These are phyloP conservation scores for Zygoascus ofunaensis DNA, from an alignment of 805 yeast species.

Conservation along the genomic window DNA sequence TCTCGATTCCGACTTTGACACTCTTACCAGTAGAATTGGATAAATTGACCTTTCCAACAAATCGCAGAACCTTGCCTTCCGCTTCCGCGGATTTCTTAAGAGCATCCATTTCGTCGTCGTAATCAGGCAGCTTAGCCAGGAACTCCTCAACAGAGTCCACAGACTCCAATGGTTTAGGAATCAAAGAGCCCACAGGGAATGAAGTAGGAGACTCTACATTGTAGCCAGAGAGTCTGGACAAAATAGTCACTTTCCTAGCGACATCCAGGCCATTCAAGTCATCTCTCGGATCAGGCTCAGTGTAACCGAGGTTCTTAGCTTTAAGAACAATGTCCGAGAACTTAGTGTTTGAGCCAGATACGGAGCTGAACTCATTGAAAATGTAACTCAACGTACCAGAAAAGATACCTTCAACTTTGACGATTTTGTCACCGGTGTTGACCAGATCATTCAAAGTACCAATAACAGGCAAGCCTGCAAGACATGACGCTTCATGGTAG, in stretches of 20 bases:
- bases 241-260: conserved; percentile 94
- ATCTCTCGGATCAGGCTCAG: conserved; percentile 99
- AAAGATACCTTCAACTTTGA: conserved; percentile 89
- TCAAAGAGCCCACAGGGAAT: conserved; percentile 88
- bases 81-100: conserved; percentile 73
- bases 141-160: conserved; percentile 61
- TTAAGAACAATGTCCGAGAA: conserved; percentile 84
- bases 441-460: conserved; percentile 82
- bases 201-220: conserved; percentile 79
- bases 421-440: conserved; percentile 86
- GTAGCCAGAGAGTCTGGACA: conserved; percentile 87
- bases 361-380: conserved; percentile 83
- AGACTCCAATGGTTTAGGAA: conserved; percentile 73
- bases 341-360: conserved; percentile 46
- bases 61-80: conserved; percentile 82
- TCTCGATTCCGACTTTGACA: conserved; percentile 80
- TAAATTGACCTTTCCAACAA: conserved; percentile 84
- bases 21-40: conserved; percentile 34
- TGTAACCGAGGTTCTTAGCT: conserved; percentile 89
- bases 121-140: conserved; percentile 69
- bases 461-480: conserved; percentile 95
- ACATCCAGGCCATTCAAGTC: conserved; percentile 97
- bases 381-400: conserved; percentile 94
- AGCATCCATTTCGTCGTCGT: conserved; percentile 68
- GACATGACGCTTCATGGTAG: conserved; percentile 97